A percentile compares a stretch with the other conserved stretches of the same genome.
Evolutionary conservation across 2,329 filamentous ascomycete genomes (phyloP).

Genomic region (Penicillium sp.): DNA sequence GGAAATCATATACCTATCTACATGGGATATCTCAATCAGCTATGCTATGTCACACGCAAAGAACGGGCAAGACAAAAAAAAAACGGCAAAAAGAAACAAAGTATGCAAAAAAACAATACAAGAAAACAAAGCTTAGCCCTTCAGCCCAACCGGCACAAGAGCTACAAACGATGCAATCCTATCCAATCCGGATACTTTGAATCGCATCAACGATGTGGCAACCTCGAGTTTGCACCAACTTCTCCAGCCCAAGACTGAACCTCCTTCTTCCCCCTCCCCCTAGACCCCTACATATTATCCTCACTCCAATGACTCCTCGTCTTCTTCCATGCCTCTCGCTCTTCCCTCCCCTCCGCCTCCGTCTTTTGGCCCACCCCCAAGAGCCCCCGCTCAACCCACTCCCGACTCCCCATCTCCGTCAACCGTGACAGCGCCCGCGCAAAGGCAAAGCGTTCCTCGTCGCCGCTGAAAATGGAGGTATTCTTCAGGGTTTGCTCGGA

Average conservation of each 20-base stretch:
- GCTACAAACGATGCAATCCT: too few species aligned
- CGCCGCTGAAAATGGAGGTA: slow-evolving; percentile 81
- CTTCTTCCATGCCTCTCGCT: slow-evolving; percentile 45
- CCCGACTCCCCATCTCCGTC: slow-evolving; percentile 85
- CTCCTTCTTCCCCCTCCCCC: background rate
- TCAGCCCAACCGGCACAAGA: too few species aligned
- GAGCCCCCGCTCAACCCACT: slow-evolving; percentile 80
- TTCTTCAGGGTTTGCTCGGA: slow-evolving; percentile 80
- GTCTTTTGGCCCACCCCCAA: slow-evolving; percentile 44
- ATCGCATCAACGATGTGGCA: too few species aligned
- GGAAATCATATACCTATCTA: background rate
- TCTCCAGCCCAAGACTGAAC: background rate
- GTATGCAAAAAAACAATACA: too few species aligned
- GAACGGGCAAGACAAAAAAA: slow-evolving; percentile 1
- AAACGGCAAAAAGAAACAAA: background rate
- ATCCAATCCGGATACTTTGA: too few species aligned
- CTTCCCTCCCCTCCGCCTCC: slow-evolving; percentile 39
- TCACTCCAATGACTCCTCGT: slow-evolving; percentile 46
- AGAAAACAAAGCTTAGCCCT: too few species aligned
- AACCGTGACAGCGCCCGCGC: slow-evolving; percentile 77
- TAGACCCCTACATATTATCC: slow-evolving; percentile 39
- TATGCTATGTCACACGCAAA: background rate
- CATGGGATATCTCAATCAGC: too few species aligned
- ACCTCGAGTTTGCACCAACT: background rate
- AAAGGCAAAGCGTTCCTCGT: slow-evolving; percentile 96